Evolutionary conservation across 371 early-diverging fungal species (phyloP).

Genomic region (Zychaea mexicana): DNA sequence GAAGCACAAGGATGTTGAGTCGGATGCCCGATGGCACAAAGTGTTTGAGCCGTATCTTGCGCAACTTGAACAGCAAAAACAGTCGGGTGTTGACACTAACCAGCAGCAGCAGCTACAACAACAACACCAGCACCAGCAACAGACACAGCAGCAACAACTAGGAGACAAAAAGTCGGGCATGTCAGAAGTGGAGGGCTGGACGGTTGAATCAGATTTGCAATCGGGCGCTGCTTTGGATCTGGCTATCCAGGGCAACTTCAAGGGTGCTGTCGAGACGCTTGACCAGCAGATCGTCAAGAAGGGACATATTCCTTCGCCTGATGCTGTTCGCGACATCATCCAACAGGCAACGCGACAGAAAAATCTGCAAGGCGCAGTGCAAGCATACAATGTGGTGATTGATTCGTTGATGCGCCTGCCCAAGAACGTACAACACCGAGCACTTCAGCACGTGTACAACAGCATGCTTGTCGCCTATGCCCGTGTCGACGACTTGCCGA

Average conservation of each 20-base stretch:
- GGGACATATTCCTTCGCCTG: constrained; percentile 36
- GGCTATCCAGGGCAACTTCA: constrained; percentile 29
- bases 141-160: neutral
- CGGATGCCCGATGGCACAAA: constrained; percentile 35
- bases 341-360: constrained; percentile 27
- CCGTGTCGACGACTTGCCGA: constrained; percentile 36
- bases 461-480: constrained; percentile 61
- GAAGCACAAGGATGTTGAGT: constrained; percentile 24
- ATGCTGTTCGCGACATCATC: constrained; percentile 48
- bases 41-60: constrained; percentile 27
- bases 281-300: constrained; percentile 29
- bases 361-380: constrained; percentile 23
- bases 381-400: constrained; percentile 31
- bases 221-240: constrained; percentile 33
- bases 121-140: neutral
- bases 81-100: neutral
- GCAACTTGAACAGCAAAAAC: neutral
- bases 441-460: constrained; percentile 34
- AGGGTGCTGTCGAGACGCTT: constrained; percentile 27
- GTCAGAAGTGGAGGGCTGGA: neutral
- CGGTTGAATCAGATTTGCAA: constrained; percentile 18
- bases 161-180: neutral
- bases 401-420: constrained; percentile 12
- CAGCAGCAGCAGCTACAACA: neutral
- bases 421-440: constrained; percentile 17